Evolutionary conservation across 1,284 basidiomycete species (phyloP).

Genomic region (Ceratobasidium sp.): DNA sequence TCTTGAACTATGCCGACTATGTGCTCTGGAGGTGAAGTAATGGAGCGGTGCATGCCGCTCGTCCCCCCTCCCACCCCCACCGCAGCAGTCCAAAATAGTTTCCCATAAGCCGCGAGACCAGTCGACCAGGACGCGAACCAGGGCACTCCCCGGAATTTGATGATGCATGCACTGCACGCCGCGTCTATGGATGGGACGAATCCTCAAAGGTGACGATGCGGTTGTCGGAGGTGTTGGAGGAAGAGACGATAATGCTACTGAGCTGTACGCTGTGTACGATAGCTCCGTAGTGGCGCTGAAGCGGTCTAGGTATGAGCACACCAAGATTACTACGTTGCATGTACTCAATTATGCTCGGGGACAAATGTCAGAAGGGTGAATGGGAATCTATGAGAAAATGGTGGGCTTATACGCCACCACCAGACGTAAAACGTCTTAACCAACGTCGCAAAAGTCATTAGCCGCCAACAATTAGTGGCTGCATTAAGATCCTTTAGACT

Average conservation of each 20-base stretch:
- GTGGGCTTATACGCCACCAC: too few species aligned
- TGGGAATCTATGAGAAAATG: slow-evolving; percentile 42
- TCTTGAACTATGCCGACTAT: slow-evolving; percentile 93
- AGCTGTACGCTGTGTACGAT: slow-evolving; percentile 67
- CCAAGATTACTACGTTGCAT: slow-evolving; percentile 86
- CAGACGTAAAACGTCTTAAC: too few species aligned
- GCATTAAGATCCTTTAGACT: too few species aligned
- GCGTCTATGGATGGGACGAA: too few species aligned
- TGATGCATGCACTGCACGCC: too few species aligned
- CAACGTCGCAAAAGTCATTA: too few species aligned
- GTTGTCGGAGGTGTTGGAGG: slow-evolving; percentile 47
- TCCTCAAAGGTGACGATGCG: too few species aligned
- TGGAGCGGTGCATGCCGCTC: slow-evolving; percentile 56
- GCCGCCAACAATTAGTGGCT: too few species aligned
- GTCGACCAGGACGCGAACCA: too few species aligned
- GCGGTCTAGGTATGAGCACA: slow-evolving; percentile 86
- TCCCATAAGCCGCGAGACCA: too few species aligned
- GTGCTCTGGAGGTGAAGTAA: slow-evolving; percentile 97
- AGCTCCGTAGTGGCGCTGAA: slow-evolving; percentile 76
- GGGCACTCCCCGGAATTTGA: too few species aligned
- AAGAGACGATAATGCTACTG: slow-evolving; percentile 42
- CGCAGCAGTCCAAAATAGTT: slow-evolving; percentile 56
- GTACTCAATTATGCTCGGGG: slow-evolving; percentile 73
- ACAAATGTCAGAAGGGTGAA: slow-evolving; percentile 49
- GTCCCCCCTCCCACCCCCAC: slow-evolving; percentile 61